Evolutionary conservation across 805 yeast genomes (phyloP).

Genomic region (Barnettozyma salicaria): DNA sequence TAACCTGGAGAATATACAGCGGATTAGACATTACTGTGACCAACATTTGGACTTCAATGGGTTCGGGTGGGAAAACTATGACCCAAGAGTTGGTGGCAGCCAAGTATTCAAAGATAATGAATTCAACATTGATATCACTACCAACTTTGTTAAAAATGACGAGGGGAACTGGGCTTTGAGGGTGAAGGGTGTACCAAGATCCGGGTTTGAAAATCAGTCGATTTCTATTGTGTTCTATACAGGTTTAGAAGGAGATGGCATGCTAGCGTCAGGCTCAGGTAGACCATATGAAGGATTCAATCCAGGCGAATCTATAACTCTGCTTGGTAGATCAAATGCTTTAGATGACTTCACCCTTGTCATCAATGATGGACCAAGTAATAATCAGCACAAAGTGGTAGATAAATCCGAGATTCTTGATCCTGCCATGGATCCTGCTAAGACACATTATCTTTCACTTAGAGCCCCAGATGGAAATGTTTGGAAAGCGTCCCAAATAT

Average conservation of each 20-base stretch:
- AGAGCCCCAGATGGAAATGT: constrained; percentile 62
- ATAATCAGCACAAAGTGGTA: constrained; percentile 38
- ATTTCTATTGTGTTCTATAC: constrained; percentile 73
- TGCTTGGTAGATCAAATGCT: constrained; percentile 53
- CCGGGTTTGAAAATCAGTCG: constrained; percentile 40
- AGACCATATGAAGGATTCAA: constrained; percentile 24
- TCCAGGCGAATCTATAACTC: constrained; percentile 32
- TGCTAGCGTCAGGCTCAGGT: constrained; percentile 36
- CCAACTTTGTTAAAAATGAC: constrained; percentile 68
- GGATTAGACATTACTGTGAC: constrained; percentile 69
- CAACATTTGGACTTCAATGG: constrained; percentile 62
- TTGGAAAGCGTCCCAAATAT: constrained; percentile 79
- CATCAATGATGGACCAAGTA: constrained; percentile 49
- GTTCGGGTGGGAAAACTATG: constrained; percentile 85
- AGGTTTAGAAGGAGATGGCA: constrained; percentile 62
- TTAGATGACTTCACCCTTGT: constrained; percentile 59
- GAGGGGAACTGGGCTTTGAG: constrained; percentile 80
- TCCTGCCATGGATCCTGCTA: constrained; percentile 48
- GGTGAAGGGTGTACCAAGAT: constrained; percentile 58
- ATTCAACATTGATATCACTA: constrained; percentile 53
- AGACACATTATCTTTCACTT: constrained; percentile 61
- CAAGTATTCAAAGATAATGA: constrained; percentile 67
- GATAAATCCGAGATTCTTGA: constrained; percentile 27
- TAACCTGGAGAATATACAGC: constrained; percentile 43
- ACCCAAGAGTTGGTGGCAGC: constrained; percentile 82